Evolutionary conservation across 352 stramenopile species (phyloP), one percentile per base, ranked within the genome.

Genomic region (Phytophthora tubulina): DNA sequence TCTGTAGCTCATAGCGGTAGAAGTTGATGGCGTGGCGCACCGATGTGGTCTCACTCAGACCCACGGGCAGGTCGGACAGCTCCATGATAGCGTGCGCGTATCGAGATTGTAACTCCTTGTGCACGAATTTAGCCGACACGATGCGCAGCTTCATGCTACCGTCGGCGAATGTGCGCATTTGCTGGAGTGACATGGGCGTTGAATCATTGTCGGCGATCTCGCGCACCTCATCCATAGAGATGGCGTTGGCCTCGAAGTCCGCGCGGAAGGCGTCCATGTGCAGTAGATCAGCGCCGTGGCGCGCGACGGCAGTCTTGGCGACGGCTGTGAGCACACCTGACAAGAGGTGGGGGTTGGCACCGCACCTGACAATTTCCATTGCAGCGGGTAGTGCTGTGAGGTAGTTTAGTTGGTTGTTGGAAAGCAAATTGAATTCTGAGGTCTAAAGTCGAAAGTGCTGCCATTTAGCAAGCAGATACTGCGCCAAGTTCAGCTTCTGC

Each of bases 141-240:
- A 93, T 49, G n/a, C 80, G 79, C 68, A 87, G 75, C 49, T 91
- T 86, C 54, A 82, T 79, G 39, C 75, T 83, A 38, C 74, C 79
- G 51, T 85, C 80, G 4, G 86, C 84, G 35, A 90, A 92, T 32
- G 75, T 82, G 68, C 86, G 86, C 86, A 93, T 93, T 63, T 93
- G 86, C 63, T 84, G 86, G 46, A 93, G 79, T 36, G 82, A 85
- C 79, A 93, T 81, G 46, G 86, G 86, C 38, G 82, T 91, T 31
- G 86, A 84, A 38, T 73, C 66, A n/a, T 75, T 80, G 55, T 78
- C 33, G 6, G 83, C 83, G 46, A 91, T 79, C 39, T 80, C 82
- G 15, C 72, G 73, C 55, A 93, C 84, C 70, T 90, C 73, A 27
- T 86, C 75, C 82, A 92, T 89, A 4, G 71, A 71, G 53, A 92